Percentiles rank a stretch among this genome's conserved stretches.
Evolutionary conservation across 75 land plant species (phyloP).

Genomic region (Isoetes taiwanensis): DNA sequence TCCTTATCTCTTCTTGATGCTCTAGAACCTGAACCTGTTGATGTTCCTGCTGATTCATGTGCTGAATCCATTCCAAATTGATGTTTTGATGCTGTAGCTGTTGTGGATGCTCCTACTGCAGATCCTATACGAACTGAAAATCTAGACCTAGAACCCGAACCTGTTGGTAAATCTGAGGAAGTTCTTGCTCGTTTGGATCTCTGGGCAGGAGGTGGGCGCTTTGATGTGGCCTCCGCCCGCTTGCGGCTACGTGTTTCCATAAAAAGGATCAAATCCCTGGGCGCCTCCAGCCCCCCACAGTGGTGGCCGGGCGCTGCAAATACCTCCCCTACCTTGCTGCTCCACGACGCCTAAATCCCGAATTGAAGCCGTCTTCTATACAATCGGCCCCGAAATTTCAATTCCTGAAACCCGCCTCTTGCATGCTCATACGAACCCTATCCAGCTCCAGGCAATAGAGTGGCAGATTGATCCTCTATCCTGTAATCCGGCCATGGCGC

Average conservation of each 20-base stretch:
- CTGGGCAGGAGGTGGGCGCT: slow-evolving; percentile 45
- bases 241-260: slow-evolving; percentile 99
- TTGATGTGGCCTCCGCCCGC: slow-evolving; percentile 99
- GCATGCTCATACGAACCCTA: too few relatives aligned
- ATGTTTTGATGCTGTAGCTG: background rate
- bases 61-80: slow-evolving; percentile 35
- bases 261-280: slow-evolving; percentile 27
- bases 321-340: too few relatives aligned
- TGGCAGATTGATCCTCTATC: too few relatives aligned
- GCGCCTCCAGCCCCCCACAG: slow-evolving; percentile 10
- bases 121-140: slow-evolving; percentile 8
- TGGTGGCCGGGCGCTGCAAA: too few relatives aligned
- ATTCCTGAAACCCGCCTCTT: too few relatives aligned
- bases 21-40: slow-evolving; percentile 10
- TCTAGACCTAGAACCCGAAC: background rate
- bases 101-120: slow-evolving; percentile 6
- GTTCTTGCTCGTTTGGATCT: slow-evolving; percentile 38
- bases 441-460: too few relatives aligned
- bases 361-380: too few relatives aligned
- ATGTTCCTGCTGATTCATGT: slow-evolving; percentile 23
- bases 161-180: slow-evolving; percentile 10
- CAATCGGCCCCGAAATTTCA: too few relatives aligned
- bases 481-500: too few relatives aligned
- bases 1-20: slow-evolving; percentile 17
- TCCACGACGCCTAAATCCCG: too few relatives aligned